Percentiles rank a stretch among this genome's conserved stretches.
Evolutionary conservation across 495 filamentous ascomycete species (phyloP).

Genomic region (Cudoniella acicularis): DNA sequence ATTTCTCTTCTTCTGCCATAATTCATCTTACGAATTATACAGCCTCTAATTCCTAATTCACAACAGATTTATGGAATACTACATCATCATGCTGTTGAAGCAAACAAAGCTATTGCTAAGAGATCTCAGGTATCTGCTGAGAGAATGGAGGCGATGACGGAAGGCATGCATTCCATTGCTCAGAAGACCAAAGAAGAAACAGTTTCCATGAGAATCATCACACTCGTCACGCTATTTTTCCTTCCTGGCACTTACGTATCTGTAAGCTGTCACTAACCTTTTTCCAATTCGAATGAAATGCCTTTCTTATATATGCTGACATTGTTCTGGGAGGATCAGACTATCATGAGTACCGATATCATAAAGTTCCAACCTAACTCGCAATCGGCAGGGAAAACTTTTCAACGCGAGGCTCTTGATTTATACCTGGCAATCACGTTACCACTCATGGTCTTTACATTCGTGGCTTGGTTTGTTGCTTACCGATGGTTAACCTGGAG

Average conservation of each 20-base stretch:
- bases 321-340: conserved; percentile 9
- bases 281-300: not conserved
- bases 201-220: conserved; percentile 39
- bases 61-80: conserved; percentile 19
- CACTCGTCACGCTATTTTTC: conserved; percentile 39
- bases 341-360: conserved; percentile 33
- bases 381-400: conserved; percentile 2
- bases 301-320: not conserved
- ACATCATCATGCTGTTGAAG: conserved; percentile 12
- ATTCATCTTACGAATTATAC: no score
- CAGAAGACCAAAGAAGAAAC: conserved; percentile 31
- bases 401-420: conserved; percentile 14
- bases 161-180: conserved; percentile 26
- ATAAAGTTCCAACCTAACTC: conserved; percentile 16
- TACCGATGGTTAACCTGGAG: conserved; percentile 3
- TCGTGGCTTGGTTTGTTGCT: not conserved
- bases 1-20: no score
- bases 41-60: no score
- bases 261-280: conserved; percentile 24
- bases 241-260: conserved; percentile 43
- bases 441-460: conserved; percentile 12
- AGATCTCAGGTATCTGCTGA: conserved; percentile 4
- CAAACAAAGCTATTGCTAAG: conserved; percentile 7
- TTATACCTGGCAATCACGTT: conserved; percentile 20
- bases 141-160: conserved; percentile 11